Conservation (phyloP, 148 eudicot genomes). For the Mesembryanthemum crystallinum region DNA sequence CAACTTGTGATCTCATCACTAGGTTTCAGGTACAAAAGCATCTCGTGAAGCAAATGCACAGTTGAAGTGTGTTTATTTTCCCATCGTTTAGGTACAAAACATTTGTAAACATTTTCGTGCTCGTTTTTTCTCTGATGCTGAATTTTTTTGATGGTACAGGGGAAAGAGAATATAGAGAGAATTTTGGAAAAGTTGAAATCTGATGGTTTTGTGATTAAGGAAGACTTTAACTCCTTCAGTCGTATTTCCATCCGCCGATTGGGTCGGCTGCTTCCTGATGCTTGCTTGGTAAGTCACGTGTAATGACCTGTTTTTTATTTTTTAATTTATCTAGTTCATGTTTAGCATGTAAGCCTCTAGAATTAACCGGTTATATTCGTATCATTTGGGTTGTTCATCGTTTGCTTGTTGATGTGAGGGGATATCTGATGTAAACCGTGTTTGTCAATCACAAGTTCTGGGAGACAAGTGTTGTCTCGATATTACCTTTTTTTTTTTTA, state of each 20-base stretch:
- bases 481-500: too few species aligned
- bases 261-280: slow-evolving; percentile 84
- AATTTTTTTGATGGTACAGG: slow-evolving; percentile 35
- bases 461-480: too few species aligned
- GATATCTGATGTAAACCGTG: neutral
- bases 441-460: too few species aligned
- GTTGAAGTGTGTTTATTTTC: slow-evolving; percentile 66
- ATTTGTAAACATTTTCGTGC: neutral
- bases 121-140: neutral
- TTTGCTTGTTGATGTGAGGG: neutral
- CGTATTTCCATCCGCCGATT: slow-evolving; percentile 66
- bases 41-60: slow-evolving; percentile 56
- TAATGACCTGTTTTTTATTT: too few species aligned
- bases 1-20: neutral
- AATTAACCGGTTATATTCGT: too few species aligned
- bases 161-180: slow-evolving; percentile 58
- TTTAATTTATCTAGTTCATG: too few species aligned
- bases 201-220: slow-evolving; percentile 41
- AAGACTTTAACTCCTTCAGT: slow-evolving; percentile 53
- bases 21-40: slow-evolving; percentile 38
- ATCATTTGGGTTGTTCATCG: too few species aligned
- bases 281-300: slow-evolving; percentile 58
- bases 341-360: too few species aligned
- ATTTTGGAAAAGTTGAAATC: slow-evolving; percentile 46
- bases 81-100: slow-evolving; percentile 45